These are phyloP conservation scores for Penicillium paneum DNA, from an alignment of 2,329 filamentous ascomycete species.

Conservation along the genomic window DNA sequence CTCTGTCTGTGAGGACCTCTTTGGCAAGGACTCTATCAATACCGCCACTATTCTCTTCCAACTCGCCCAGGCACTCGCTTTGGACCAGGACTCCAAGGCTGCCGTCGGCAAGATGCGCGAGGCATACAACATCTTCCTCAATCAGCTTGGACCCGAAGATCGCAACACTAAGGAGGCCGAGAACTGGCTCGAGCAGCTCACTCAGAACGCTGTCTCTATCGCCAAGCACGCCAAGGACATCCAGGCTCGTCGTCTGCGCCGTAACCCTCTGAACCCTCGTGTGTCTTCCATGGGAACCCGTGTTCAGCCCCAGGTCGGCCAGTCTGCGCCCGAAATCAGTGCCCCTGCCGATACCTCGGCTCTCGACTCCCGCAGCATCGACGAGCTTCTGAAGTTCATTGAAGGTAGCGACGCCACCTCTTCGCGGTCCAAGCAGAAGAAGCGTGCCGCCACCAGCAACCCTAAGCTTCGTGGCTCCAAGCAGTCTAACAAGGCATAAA, in stretches of 20 bases:
- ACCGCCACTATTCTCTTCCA: constrained; percentile 95
- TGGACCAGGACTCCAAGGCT: constrained; percentile 92
- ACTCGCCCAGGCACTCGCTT: constrained; percentile 86
- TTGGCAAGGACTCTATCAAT: constrained; percentile 85
- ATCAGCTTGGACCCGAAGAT: constrained; percentile 80
- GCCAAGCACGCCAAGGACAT: constrained; percentile 90
- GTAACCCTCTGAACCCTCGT: constrained; percentile 65
- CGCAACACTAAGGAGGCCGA: constrained; percentile 98
- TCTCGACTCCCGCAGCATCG: constrained; percentile 78
- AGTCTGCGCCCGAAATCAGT: constrained; percentile 53
- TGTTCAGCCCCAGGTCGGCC: constrained; percentile 62
- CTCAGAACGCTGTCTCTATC: constrained; percentile 89
- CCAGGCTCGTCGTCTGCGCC: constrained; percentile 68
- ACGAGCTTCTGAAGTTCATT: constrained; percentile 91
- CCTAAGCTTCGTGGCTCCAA: constrained; percentile 45
- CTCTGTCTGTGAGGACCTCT: constrained; percentile 81
- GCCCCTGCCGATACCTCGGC: constrained; percentile 38
- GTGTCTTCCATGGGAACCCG: constrained; percentile 54
- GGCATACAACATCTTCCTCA: constrained; percentile 92
- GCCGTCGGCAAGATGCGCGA: constrained; percentile 93
- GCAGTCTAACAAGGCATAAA: constrained; percentile 36
- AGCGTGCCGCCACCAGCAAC: constrained; percentile 43
- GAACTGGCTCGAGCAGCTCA: constrained; percentile 93
- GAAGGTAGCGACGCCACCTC: constrained; percentile 61
- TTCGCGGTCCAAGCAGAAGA: constrained; percentile 45